Base-by-base conservation (phyloP, 805 yeast species). In the Yarrowia hollandica region DNA sequence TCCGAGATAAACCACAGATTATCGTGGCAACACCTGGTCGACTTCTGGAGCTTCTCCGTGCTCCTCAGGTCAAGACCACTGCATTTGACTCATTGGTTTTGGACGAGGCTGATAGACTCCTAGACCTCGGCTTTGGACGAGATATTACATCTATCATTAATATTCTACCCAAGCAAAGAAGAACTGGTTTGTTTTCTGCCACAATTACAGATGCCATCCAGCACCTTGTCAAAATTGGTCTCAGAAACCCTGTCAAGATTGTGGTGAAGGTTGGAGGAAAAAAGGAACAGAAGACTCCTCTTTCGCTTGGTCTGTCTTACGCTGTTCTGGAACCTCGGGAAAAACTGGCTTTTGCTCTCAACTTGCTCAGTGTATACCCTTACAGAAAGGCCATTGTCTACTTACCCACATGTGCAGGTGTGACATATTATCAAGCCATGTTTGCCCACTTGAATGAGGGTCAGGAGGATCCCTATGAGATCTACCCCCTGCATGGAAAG, bases 181-280 rank as follows among this genome's bases (percentile, higher is more conserved):
- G 99, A 67, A 90, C 96, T 0, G 99, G 98, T 0, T 75, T 92
- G 16, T 92, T 92, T 68, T 90, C 97, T 0, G 99, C 99, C 1
- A 94, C 99, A 0, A 83, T 94, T 54, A 81, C 88, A 6, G 84
- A 88, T 60, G 94, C 96, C 0, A 90, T 94, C 10, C 77, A 80
- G 31, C 82, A 82, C 55, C 82, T 94, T 22, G 89, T 90, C 69
- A 83, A 86, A 60, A 85, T 96, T 1, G 98, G 98, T 15, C 82
- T 94, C 82, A 80, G 96, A 59, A 92, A 94, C 69, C 99, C 99
- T 0, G 95, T 92, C 11, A 87, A 85, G 67, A 80, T 94, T 26
- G 81, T 85, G 1, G 99, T 92, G 18, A 86, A 82, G 35, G 64
- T 71, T 0, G 64, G 68, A 1, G 55, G 55, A 1, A 48, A 48